A percentile compares a stretch with the other conserved stretches of the same genome.
phyloP scores from a whole-genome alignment of 2,329 filamentous ascomycete genomes.

The Diatrype stigma region DNA sequence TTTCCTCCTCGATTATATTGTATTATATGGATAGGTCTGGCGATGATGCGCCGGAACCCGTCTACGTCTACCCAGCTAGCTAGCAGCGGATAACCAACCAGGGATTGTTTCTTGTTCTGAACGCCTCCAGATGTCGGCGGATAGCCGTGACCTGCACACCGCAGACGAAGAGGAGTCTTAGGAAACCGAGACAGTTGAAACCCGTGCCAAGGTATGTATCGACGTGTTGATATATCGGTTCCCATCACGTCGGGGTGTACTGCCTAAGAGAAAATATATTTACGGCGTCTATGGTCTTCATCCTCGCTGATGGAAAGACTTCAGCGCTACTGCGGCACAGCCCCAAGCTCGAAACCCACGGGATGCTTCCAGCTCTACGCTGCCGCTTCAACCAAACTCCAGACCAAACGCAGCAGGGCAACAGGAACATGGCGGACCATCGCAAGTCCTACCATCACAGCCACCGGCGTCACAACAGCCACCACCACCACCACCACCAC shows the following conservation, averaged over 20 bases:
- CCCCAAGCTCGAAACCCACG: background rate
- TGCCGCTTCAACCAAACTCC: too few relatives aligned
- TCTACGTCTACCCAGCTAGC: background rate
- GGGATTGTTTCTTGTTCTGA: conserved; percentile 1
- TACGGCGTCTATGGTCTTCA: too few relatives aligned
- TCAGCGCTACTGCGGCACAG: background rate
- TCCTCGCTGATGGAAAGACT: too few relatives aligned
- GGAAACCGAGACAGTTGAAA: conserved; percentile 25
- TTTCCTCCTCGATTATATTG: background rate
- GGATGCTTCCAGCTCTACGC: background rate
- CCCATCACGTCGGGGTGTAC: too few relatives aligned
- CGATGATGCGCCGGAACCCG: too few relatives aligned
- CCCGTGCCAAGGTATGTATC: conserved; percentile 12
- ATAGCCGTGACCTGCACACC: conserved; percentile 19
- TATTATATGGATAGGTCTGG: too few relatives aligned
- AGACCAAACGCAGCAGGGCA: too few relatives aligned
- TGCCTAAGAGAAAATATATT: too few relatives aligned
- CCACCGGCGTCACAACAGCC: too few relatives aligned
- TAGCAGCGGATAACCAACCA: conserved; percentile 1
- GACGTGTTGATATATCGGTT: too few relatives aligned
- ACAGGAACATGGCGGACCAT: too few relatives aligned
- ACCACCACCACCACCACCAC: background rate
- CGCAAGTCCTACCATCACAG: too few relatives aligned
- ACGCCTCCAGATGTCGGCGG: conserved; percentile 22
- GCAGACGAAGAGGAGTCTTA: conserved; percentile 24